Percentiles rank a stretch among this genome's conserved stretches.
phyloP scores from a whole-genome alignment of 306 rosid genomes.

The Fragaria nilgerrensis region DNA sequence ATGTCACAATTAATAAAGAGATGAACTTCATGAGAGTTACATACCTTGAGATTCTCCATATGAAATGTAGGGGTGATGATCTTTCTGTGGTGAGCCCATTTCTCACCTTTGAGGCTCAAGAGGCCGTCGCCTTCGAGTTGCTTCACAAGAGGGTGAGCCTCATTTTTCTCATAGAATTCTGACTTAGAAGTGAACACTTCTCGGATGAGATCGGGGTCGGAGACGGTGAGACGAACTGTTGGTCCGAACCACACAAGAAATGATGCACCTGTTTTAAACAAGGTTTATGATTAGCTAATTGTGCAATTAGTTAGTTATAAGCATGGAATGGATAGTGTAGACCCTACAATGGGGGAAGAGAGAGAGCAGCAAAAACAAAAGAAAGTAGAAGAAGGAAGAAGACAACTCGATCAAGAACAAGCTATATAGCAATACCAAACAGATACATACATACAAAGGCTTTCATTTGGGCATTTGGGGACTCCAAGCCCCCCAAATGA shows the following conservation, averaged over 20 bases:
- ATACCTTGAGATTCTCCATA: conserved; percentile 87
- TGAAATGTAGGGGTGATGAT: conserved; percentile 90
- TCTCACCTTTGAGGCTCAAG: conserved; percentile 84
- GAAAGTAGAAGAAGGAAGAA: conserved; percentile 47
- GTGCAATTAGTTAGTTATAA: neutral
- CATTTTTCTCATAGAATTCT: conserved; percentile 79
- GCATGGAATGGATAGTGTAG: conserved; percentile 60
- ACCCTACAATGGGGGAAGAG: conserved; percentile 47
- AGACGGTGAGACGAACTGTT: conserved; percentile 67
- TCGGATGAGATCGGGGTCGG: conserved; percentile 87
- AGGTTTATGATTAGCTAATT: neutral
- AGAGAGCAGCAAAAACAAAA: conserved; percentile 27
- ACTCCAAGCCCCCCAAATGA: conserved; percentile 36
- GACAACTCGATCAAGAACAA: conserved; percentile 55
- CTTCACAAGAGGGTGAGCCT: conserved; percentile 92
- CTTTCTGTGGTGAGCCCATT: conserved; percentile 92
- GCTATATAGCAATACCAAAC: conserved; percentile 34
- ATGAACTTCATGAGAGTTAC: neutral
- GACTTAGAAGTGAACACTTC: conserved; percentile 87
- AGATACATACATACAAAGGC: conserved; percentile 29
- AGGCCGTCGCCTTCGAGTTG: conserved; percentile 98
- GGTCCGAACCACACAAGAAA: conserved; percentile 98
- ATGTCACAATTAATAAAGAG: neutral
- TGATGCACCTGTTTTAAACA: conserved; percentile 53
- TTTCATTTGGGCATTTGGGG: conserved; percentile 45